phyloP scores from a whole-genome alignment of 495 filamentous ascomycete genomes.

The Penicillium coprophilum region DNA sequence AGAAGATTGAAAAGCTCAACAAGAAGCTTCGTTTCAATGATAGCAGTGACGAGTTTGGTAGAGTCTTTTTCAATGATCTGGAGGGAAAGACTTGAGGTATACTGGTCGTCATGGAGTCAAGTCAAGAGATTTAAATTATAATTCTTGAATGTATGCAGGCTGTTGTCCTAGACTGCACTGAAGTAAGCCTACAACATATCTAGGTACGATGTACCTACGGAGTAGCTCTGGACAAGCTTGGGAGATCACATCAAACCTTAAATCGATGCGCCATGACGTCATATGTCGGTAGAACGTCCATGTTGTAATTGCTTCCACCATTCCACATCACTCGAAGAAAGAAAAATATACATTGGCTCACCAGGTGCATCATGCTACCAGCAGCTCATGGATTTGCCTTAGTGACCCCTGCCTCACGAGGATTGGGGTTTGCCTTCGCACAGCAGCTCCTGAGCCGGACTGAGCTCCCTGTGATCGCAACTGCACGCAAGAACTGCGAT shows the following conservation, averaged over 20 bases:
- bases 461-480: slow-evolving; percentile 67
- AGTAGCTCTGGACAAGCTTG: background rate
- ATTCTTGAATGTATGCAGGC: background rate
- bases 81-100: slow-evolving; percentile 52
- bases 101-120: background rate
- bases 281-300: background rate
- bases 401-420: slow-evolving; percentile 65
- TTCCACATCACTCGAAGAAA: background rate
- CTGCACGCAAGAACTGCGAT: slow-evolving; percentile 58
- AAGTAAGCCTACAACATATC: background rate
- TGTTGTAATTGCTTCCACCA: background rate
- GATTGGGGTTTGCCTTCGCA: slow-evolving; percentile 71
- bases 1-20: slow-evolving; percentile 53
- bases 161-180: background rate
- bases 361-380: slow-evolving; percentile 8
- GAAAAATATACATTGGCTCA: background rate
- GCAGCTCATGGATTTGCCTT: slow-evolving; percentile 28
- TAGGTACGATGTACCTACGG: too few relatives aligned
- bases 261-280: slow-evolving; percentile 1
- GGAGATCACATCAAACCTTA: background rate
- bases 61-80: slow-evolving; percentile 59
- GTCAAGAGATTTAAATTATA: background rate
- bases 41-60: slow-evolving; percentile 53
- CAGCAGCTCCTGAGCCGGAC: slow-evolving; percentile 65
- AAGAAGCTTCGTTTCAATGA: slow-evolving; percentile 63